phyloP scores from a whole-genome alignment of 106 monocot genomes.

The Platanthera guangdongensis region DNA sequence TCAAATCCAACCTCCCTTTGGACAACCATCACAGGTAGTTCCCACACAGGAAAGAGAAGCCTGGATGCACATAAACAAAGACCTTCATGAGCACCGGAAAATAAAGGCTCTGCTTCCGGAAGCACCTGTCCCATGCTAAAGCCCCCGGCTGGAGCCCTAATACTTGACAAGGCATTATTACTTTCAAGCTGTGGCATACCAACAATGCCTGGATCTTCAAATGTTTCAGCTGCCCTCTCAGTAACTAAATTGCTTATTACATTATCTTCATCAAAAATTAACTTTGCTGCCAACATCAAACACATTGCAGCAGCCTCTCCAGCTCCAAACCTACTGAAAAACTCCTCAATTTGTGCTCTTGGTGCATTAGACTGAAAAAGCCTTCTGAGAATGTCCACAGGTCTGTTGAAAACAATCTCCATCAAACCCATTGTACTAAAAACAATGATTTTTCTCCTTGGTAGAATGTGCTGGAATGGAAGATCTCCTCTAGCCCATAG shows the following conservation, averaged over 20 bases:
- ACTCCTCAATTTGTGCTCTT: slow-evolving; percentile 67
- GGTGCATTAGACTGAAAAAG: slow-evolving; percentile 69
- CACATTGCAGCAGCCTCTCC: slow-evolving; percentile 98
- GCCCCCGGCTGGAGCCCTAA: slow-evolving; percentile 61
- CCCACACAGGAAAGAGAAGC: slow-evolving; percentile 90
- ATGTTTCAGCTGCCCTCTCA: slow-evolving; percentile 89
- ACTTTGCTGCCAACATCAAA: slow-evolving; percentile 68
- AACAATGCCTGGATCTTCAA: slow-evolving; percentile 89
- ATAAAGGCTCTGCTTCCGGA: slow-evolving; percentile 87
- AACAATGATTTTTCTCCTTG: slow-evolving; percentile 73
- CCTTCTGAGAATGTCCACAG: slow-evolving; percentile 81
- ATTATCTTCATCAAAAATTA: slow-evolving; percentile 59
- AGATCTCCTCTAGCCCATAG: slow-evolving; percentile 93
- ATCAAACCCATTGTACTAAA: slow-evolving; percentile 90
- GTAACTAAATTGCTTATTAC: slow-evolving; percentile 54
- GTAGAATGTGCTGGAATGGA: slow-evolving; percentile 81
- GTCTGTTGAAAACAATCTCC: slow-evolving; percentile 83
- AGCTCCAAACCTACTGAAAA: slow-evolving; percentile 80
- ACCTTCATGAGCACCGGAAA: slow-evolving; percentile 94
- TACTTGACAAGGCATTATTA: slow-evolving; percentile 34
- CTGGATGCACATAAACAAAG: slow-evolving; percentile 93
- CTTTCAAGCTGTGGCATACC: slow-evolving; percentile 80
- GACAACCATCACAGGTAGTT: slow-evolving; percentile 64
- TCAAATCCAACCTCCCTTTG: slow-evolving; percentile 30
- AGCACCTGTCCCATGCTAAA: slow-evolving; percentile 99